A percentile compares a stretch with the other conserved stretches of the same genome.
These are phyloP conservation scores for Astrothelium macrocarpum DNA, from an alignment of 495 filamentous ascomycete genomes.

Conservation along the genomic window DNA sequence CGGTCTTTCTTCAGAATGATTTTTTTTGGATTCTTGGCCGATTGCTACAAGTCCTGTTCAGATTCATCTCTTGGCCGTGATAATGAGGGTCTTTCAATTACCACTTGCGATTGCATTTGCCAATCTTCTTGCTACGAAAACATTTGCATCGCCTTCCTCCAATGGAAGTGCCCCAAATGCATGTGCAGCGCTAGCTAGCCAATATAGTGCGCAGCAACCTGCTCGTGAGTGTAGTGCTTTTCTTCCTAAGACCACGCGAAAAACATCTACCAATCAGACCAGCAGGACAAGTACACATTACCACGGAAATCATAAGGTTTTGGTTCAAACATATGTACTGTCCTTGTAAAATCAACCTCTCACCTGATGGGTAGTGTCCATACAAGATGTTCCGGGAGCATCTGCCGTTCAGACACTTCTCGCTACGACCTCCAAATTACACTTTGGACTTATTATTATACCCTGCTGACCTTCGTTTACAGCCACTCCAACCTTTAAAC, in stretches of 20 bases:
- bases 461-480: not conserved
- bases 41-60: too few relatives aligned
- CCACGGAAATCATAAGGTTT: not conserved
- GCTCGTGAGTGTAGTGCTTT: not conserved
- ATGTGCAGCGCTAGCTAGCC: not conserved
- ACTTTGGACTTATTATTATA: not conserved
- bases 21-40: not conserved
- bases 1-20: not conserved
- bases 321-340: not conserved
- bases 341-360: not conserved
- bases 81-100: not conserved
- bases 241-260: not conserved
- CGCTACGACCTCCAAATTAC: not conserved
- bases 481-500: not conserved
- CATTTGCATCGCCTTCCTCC: not conserved
- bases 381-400: not conserved
- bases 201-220: not conserved
- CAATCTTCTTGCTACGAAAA: not conserved
- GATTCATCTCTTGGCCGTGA: not conserved
- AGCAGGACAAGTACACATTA: not conserved
- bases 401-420: not conserved
- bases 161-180: not conserved
- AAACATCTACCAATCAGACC: not conserved
- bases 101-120: not conserved
- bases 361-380: not conserved